Base-by-base conservation (phyloP, 148 eudicot species). In the Fallopia convolvulus region DNA sequence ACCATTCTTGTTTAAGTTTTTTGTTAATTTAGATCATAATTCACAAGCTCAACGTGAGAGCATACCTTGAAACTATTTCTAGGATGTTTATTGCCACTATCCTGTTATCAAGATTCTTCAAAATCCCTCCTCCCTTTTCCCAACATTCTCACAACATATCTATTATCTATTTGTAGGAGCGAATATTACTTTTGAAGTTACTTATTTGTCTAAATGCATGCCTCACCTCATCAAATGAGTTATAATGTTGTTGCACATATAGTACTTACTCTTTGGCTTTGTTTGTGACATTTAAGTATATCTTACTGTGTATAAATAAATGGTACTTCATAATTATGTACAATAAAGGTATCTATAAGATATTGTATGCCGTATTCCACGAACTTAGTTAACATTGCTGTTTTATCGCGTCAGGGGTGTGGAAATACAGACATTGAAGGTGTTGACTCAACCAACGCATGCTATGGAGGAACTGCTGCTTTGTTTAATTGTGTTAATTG, bases 381-480 rank as follows among this genome's bases (percentile, higher is more conserved):
- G 2, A 68, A 36, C 72, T 15, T 68, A 26, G 30, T 26, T 26
- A 17, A 36, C 21, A 33, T 68, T 74, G 23, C 30, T 61, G 42
- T 12, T 79, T 77, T 80, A 18, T 81, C 58, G 17, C 80, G 52
- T 66, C 86, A 91, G 97, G 87, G 87, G 79, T 79, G 83, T 84
- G 99, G 99, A 81, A 93, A 91, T 77, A 90, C 98, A 48, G 99
- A 95, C 81, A 91, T 93, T 74, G 98, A 93, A 90, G 99, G 98
- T 58, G 99, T 93, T 55, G 99, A 95, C 85, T 95, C 99, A 72
- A 87, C 92, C 83, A 95, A 95, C 83, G 99, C 99, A 18, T 95
- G 99, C 86, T 95, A 95, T 80, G 99, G 99, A 41, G 99, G 99
- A 77, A 95, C 99, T 72, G 99, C 99, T 76, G 99, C 99, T 44